Evolutionary conservation across 2,329 filamentous ascomycete genomes (phyloP).

Genomic region (Drechslerella dactyloides): DNA sequence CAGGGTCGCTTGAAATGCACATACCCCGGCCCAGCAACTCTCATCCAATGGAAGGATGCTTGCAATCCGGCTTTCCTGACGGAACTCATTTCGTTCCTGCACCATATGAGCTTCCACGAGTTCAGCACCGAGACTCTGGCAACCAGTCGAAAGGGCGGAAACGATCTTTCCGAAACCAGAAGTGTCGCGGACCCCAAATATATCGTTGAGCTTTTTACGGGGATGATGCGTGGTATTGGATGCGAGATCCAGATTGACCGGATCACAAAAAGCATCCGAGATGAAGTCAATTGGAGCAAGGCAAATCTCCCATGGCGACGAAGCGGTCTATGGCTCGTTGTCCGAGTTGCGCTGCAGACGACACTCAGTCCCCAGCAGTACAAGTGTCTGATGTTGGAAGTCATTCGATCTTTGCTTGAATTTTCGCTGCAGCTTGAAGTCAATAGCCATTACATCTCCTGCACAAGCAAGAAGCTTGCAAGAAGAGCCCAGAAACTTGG

Average conservation of each 20-base stretch:
- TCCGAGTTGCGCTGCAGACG: constrained; percentile 63
- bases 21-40: constrained; percentile 59
- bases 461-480: constrained; percentile 54
- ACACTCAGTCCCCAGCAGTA: constrained; percentile 18
- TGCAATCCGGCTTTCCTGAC: neutral
- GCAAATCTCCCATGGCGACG: constrained; percentile 59
- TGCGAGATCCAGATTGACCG: constrained; percentile 34
- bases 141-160: neutral
- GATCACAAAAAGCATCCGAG: constrained; percentile 64
- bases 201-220: constrained; percentile 63
- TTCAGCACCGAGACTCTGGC: constrained; percentile 5
- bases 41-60: constrained; percentile 1
- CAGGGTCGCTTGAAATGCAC: constrained; percentile 59
- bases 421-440: constrained; percentile 32
- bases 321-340: constrained; percentile 64
- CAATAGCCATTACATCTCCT: constrained; percentile 51
- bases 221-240: constrained; percentile 60
- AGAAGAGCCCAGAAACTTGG: constrained; percentile 60
- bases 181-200: constrained; percentile 63
- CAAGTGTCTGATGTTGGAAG: constrained; percentile 57
- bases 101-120: constrained; percentile 9
- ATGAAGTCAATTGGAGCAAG: constrained; percentile 62
- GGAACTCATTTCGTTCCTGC: neutral
- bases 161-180: constrained; percentile 58
- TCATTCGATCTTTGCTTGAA: constrained; percentile 55